These are phyloP conservation scores for Eucalyptus camaldulensis DNA, from an alignment of 345 rosid species.

Conservation along the genomic window DNA sequence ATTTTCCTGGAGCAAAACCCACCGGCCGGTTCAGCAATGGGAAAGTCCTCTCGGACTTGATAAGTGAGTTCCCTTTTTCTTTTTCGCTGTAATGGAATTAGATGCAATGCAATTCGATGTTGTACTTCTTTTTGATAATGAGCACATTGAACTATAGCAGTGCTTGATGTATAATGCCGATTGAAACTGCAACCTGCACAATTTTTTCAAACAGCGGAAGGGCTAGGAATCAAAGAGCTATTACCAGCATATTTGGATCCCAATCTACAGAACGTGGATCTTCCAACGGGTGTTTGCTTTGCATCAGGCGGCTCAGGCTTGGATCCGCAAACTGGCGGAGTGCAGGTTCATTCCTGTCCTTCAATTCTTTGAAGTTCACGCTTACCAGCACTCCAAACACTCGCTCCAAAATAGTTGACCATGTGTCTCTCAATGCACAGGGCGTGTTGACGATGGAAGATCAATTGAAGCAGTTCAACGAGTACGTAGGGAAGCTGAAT, in stretches of 20 bases:
- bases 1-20: slow-evolving; percentile 7
- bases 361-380: neutral
- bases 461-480: slow-evolving; percentile 26
- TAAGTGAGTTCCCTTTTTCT: neutral
- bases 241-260: slow-evolving; percentile 21
- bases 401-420: neutral
- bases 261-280: neutral
- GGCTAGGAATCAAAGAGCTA: slow-evolving; percentile 3
- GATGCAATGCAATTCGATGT: neutral
- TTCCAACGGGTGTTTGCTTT: slow-evolving; percentile 18
- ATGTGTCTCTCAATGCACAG: neutral
- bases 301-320: slow-evolving; percentile 27
- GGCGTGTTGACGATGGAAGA: slow-evolving; percentile 17
- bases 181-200: neutral
- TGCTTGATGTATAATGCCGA: neutral
- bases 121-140: neutral
- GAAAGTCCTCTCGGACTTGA: slow-evolving; percentile 20
- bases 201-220: slow-evolving; percentile 4
- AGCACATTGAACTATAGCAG: neutral
- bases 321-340: slow-evolving; percentile 1
- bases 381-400: neutral
- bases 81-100: neutral
- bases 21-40: slow-evolving; percentile 31
- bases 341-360: neutral
- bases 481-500: slow-evolving; percentile 22